Evolutionary conservation across 2,329 filamentous ascomycete species (phyloP), one percentile per base, ranked within the genome.

Genomic region (Septoria linicola): DNA sequence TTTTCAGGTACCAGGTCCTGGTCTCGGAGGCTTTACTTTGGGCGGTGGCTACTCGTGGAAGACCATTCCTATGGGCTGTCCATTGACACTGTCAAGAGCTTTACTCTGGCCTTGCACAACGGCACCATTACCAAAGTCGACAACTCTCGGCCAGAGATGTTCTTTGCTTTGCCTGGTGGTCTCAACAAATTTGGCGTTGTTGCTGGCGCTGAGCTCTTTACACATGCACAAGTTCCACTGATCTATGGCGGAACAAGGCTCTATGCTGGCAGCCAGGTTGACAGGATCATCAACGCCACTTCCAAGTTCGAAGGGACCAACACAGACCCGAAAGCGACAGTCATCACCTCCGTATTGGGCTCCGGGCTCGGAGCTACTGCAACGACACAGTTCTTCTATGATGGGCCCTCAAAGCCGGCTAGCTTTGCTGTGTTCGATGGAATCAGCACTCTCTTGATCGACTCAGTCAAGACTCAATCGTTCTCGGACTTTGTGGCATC

Each of bases 1-100:
- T 14, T 19, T 37, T 10, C 21, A 46, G 43, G 52, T 55, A 7
- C 40, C 47, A 7, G 52, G 52, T 13, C 47, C 49, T 14, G 52
- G 52, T 5, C 34, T 55, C 4, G 52, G 52, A n/a, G 52, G 52
- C 8, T 51, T 55, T 21, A 51, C 49, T n/a, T 34, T 43, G 0
- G 52, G 51, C 7, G 50, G 50, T 19, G 50, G 50, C 8, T 53
- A 49, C 14, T 49, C 44, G 11, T 53, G 50, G 50, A 34, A 47
- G 27, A 53, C 50, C 3, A 53, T 13, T 34, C 16, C n/a, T 49
- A 53, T 36, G 50, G 50, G 5, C 39, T 53, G 3, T 49, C 44
- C 7, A 21, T 47, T 8, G 50, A 53, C 16, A 53, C 50, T 6
- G 25, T 53, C n/a, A 53, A 49, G 21, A 39, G 19, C 11, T 40